Conservation (phyloP, 441 rosid genomes). For the Corymbia calophylla region DNA sequence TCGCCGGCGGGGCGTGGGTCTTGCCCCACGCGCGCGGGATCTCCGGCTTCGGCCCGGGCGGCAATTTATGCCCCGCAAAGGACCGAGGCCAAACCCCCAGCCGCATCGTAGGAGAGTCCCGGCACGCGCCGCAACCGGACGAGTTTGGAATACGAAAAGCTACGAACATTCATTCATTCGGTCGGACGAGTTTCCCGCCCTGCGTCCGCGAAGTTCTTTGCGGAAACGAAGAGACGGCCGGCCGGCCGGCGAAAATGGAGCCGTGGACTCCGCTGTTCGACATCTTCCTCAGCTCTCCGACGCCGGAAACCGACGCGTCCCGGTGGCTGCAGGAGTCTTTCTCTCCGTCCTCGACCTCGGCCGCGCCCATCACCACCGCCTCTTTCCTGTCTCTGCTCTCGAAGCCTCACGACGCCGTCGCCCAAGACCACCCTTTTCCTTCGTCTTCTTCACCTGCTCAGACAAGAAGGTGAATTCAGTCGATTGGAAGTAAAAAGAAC, state of each 20-base stretch:
- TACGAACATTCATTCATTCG: neutral
- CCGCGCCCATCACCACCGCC: constrained; percentile 40
- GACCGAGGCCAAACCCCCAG: neutral
- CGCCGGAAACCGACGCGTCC: constrained; percentile 69
- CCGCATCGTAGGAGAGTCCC: neutral
- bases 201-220: neutral
- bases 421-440: constrained; percentile 3
- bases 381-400: constrained; percentile 55
- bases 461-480: constrained; percentile 24
- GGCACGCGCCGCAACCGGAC: neutral
- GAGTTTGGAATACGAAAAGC: neutral
- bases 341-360: constrained; percentile 11
- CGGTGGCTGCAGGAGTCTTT: constrained; percentile 55
- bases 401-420: constrained; percentile 18
- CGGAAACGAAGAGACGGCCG: neutral
- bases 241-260: constrained; percentile 30
- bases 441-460: constrained; percentile 17
- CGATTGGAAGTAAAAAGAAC: neutral
- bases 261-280: constrained; percentile 57
- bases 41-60: neutral
- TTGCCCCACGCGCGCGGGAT: neutral
- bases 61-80: neutral
- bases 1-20: too few species aligned
- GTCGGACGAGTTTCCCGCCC: neutral
- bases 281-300: constrained; percentile 46